Evolutionary conservation across 305 asterid species (phyloP), one percentile per base, ranked within the genome.

Genomic region (Fraxinus xanthoxyloides): DNA sequence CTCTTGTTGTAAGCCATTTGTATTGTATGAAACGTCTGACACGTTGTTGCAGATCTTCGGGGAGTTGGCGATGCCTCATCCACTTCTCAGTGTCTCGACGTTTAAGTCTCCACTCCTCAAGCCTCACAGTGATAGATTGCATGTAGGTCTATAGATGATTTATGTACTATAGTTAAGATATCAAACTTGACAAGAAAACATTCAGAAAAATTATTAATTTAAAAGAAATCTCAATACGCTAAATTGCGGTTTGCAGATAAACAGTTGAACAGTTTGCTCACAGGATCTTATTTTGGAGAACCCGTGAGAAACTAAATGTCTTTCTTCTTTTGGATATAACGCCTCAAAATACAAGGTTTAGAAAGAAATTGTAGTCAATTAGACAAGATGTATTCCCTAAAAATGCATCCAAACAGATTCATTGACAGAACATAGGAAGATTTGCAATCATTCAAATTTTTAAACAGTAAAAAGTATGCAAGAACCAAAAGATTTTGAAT

Each of bases 41-140:
- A 7, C 97, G 93, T 77, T 89, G 90, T 59, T 86, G 90, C 69
- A 93, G 84, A 81, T 82, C 89, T 26, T 88, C 89, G 0, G 97
- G 96, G 30, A 93, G 96, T 31, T 92, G 92, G 28, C 97, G 92
- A 86, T 93, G 97, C 78, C 87, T 89, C 97, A 93, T 93, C 97
- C 97, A 93, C 81, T 92, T 94, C 88, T 93, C 97, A 2, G 94
- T 93, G 82, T 93, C 97, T 61, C 94, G 83, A 61, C 95, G 85
- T 86, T 90, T 93, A 6, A 93, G 92, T 67, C 97, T 89, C 97
- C 97, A 93, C 80, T 93, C 97, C 86, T 93, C 97, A 4, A 92
- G 97, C 89, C 96, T 90, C 91, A 93, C 93, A 19, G 94, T 92
- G 82, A 87, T 85, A 63, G 97, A 93, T 88, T 92, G 96, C 84